phyloP scores from a whole-genome alignment of 306 rosid species.

The Potentilla sterilis region DNA sequence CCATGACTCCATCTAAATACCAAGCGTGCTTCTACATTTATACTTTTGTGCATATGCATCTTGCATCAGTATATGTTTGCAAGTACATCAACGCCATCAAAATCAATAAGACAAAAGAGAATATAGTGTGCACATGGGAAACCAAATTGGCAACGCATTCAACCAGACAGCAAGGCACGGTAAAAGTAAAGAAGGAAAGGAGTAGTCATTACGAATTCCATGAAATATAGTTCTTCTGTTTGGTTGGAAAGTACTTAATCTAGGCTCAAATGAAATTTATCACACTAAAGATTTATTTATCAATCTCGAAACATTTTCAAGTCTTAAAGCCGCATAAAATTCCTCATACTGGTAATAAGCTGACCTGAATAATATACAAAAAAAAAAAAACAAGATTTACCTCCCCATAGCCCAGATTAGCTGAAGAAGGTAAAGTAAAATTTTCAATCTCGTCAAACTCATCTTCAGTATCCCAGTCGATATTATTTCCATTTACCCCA shows the following conservation, averaged over 20 bases:
- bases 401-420: conserved; percentile 43
- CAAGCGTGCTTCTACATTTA: background rate
- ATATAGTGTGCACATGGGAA: background rate
- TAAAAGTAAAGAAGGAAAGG: background rate
- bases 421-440: conserved; percentile 44
- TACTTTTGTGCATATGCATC: background rate
- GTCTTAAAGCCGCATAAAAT: background rate
- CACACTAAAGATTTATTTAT: background rate
- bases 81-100: background rate
- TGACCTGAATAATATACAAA: background rate
- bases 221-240: background rate
- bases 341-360: background rate
- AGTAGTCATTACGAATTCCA: background rate
- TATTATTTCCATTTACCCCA: conserved; percentile 48
- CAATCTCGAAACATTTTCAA: background rate
- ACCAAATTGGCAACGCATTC: background rate
- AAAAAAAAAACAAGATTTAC: conserved; percentile 27
- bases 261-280: background rate
- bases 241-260: background rate
- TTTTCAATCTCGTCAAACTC: conserved; percentile 67
- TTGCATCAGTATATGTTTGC: background rate
- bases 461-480: conserved; percentile 88
- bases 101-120: background rate
- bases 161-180: background rate
- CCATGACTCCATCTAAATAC: background rate